These are phyloP conservation scores for Luzula sylvatica DNA, from an alignment of 176 grass and related monocot genomes.

Conservation along the genomic window DNA sequence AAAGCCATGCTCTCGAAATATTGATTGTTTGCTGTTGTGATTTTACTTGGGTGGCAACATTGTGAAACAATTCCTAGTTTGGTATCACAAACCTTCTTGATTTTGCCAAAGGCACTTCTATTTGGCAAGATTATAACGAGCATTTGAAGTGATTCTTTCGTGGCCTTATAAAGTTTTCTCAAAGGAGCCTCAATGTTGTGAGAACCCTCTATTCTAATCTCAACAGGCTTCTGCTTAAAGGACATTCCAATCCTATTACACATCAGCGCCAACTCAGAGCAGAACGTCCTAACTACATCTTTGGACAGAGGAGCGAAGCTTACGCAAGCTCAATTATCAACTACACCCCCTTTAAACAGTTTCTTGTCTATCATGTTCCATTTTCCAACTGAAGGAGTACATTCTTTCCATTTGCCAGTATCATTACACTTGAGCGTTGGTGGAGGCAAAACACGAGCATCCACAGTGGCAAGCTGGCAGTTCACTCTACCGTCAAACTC, in stretches of 20 bases:
- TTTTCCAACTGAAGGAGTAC: slow-evolving; percentile 35
- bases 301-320: slow-evolving; percentile 21
- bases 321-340: slow-evolving; percentile 51
- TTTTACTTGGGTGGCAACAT: slow-evolving; percentile 46
- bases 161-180: slow-evolving; percentile 28
- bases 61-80: slow-evolving; percentile 60
- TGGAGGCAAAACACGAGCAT: slow-evolving; percentile 47
- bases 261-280: slow-evolving; percentile 27
- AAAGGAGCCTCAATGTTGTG: slow-evolving; percentile 35
- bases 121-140: slow-evolving; percentile 46
- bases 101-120: slow-evolving; percentile 23
- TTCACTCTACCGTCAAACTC: slow-evolving; percentile 41
- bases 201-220: slow-evolving; percentile 21
- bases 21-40: slow-evolving; percentile 35
- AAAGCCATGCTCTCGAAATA: slow-evolving; percentile 60
- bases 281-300: slow-evolving; percentile 22
- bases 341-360: slow-evolving; percentile 45
- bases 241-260: slow-evolving; percentile 62
- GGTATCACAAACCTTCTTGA: slow-evolving; percentile 60
- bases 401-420: slow-evolving; percentile 46
- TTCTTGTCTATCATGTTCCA: slow-evolving; percentile 90
- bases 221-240: slow-evolving; percentile 23
- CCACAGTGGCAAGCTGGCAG: slow-evolving; percentile 31
- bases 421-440: slow-evolving; percentile 52
- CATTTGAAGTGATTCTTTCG: slow-evolving; percentile 34